These are phyloP conservation scores for Xylaria sp. DNA, from an alignment of 2,329 filamentous ascomycete genomes.

Conservation along the genomic window DNA sequence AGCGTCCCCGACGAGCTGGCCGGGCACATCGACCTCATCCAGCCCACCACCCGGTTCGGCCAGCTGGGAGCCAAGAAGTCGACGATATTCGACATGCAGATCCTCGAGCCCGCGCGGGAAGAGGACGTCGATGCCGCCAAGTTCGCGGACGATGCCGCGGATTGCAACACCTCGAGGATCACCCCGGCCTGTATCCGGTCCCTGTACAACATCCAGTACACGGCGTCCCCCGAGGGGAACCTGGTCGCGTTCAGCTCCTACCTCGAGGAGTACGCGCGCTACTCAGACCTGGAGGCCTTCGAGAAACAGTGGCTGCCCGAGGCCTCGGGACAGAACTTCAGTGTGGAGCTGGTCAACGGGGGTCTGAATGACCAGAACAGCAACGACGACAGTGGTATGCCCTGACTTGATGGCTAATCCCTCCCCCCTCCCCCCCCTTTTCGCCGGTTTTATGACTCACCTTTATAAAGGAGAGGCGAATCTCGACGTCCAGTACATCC, in stretches of 20 bases:
- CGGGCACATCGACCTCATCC: conserved; percentile 48
- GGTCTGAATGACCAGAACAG: conserved; percentile 55
- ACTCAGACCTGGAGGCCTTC: conserved; percentile 59
- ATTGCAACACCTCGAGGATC: conserved; percentile 42
- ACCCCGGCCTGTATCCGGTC: conserved; percentile 49
- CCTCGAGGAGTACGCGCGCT: conserved; percentile 52
- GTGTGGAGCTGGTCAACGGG: conserved; percentile 58
- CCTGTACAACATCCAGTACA: conserved; percentile 49
- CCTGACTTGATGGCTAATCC: neutral
- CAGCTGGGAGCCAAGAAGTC: conserved; percentile 38
- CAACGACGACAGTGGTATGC: conserved; percentile 39
- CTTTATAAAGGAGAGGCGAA: conserved; percentile 56
- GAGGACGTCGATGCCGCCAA: conserved; percentile 17
- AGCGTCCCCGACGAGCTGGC: conserved; percentile 42
- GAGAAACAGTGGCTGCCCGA: conserved; percentile 56
- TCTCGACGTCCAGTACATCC: conserved; percentile 64
- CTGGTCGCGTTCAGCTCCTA: conserved; percentile 64
- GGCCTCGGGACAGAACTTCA: conserved; percentile 57
- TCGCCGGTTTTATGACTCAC: conserved; percentile 12
- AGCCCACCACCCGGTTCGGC: conserved; percentile 56
- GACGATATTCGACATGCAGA: conserved; percentile 35
- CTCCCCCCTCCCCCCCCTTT: too few species aligned
- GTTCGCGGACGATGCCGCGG: conserved; percentile 23
- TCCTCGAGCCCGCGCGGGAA: conserved; percentile 27
- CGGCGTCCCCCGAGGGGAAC: conserved; percentile 59